These are phyloP conservation scores for Yarrowia keelungensis DNA, from an alignment of 805 yeast species.

Conservation along the genomic window DNA sequence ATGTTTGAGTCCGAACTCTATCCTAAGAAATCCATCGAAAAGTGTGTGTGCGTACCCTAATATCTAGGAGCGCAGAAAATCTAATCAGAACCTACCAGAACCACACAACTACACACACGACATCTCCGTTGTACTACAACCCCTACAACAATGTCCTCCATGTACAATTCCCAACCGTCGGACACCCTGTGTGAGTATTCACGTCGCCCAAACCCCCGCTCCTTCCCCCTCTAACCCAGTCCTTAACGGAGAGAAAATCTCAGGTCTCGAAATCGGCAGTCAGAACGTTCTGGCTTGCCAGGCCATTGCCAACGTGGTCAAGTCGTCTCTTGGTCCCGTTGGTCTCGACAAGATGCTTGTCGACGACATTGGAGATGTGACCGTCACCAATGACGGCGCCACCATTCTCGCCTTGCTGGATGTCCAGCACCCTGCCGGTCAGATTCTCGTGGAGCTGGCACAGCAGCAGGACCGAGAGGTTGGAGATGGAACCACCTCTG, in stretches of 20 bases:
- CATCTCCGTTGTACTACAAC: constrained; percentile 7
- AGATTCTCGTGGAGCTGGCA: constrained; percentile 93
- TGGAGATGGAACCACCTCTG: constrained; percentile 98
- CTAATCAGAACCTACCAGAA: constrained; percentile 36
- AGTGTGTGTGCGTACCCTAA: constrained; percentile 23
- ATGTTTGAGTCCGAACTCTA: constrained; percentile 26
- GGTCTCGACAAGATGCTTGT: constrained; percentile 98
- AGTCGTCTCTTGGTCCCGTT: constrained; percentile 96
- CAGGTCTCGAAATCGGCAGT: constrained; percentile 95
- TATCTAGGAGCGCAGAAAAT: constrained; percentile 9
- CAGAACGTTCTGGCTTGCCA: constrained; percentile 95
- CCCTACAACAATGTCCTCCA: constrained; percentile 56
- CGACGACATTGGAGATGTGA: constrained; percentile 98
- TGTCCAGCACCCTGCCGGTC: constrained; percentile 99
- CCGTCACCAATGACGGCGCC: constrained; percentile 99
- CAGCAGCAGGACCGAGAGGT: constrained; percentile 99
- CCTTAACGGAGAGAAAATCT: constrained; percentile 92
- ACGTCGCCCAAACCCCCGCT: background rate
- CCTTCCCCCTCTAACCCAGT: constrained; percentile 51
- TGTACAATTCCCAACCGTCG: constrained; percentile 83
- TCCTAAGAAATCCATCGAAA: constrained; percentile 34
- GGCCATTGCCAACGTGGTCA: constrained; percentile 82
- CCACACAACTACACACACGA: constrained; percentile 22
- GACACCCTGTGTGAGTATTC: constrained; percentile 74
- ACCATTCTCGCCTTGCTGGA: constrained; percentile 88